Evolutionary conservation across 179 eudicot genomes (phyloP).

Genomic region (Actinidia arguta): DNA sequence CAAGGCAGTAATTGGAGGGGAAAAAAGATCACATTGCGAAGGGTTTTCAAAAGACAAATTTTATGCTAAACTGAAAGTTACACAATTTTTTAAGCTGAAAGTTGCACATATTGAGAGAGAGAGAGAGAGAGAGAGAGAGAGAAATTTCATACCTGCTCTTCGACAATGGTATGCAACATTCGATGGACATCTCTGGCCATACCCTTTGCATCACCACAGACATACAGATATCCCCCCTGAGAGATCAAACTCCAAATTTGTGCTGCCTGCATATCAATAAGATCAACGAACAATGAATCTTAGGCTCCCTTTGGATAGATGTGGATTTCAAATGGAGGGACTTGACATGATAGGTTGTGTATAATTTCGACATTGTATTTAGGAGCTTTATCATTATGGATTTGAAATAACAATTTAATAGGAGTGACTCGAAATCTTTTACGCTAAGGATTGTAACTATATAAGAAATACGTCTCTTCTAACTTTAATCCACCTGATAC

Average conservation of each 20-base stretch:
- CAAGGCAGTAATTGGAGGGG: background rate
- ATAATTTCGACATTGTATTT: too few species aligned
- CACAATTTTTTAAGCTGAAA: background rate
- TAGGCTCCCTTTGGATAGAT: background rate
- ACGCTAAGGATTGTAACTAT: too few species aligned
- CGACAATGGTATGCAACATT: slow-evolving; percentile 62
- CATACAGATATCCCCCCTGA: slow-evolving; percentile 51
- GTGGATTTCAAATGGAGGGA: too few species aligned
- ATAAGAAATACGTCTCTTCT: too few species aligned
- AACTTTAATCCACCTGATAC: too few species aligned
- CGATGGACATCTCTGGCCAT: slow-evolving; percentile 83
- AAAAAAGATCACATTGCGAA: background rate
- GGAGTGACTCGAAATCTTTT: too few species aligned
- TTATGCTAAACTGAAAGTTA: background rate
- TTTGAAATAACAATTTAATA: too few species aligned
- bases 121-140: slow-evolving; percentile 5
- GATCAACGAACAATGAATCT: slow-evolving; percentile 7
- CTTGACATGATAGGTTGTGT: too few species aligned
- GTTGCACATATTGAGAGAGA: background rate
- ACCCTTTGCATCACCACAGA: slow-evolving; percentile 84
- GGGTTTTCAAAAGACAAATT: background rate
- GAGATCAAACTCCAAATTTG: slow-evolving; percentile 68
- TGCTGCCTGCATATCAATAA: slow-evolving; percentile 50
- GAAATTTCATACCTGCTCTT: slow-evolving; percentile 55
- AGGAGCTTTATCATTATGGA: too few species aligned